Evolutionary conservation across 2,329 filamentous ascomycete species (phyloP), one percentile per base, ranked within the genome.

Genomic region (Dactylellina drechsleri): DNA sequence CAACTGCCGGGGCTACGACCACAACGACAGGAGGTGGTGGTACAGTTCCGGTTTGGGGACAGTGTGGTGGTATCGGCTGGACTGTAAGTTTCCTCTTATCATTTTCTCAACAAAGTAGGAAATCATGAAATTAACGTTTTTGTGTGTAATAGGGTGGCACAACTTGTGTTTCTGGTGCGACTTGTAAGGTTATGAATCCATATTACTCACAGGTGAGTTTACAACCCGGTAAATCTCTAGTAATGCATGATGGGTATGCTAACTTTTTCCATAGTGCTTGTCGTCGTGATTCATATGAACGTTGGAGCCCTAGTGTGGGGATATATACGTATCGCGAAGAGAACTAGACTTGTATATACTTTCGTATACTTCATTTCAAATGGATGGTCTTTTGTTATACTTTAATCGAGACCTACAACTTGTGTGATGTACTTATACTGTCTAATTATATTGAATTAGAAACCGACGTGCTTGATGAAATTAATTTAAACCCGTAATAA

Each of bases 11-110:
- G 4, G 52, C 26, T 15, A 59, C 53, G 1, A 50, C 47, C 5
- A 64, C 58, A 5, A 58, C 66, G n/a, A 28, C 73, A 26, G 57
- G 64, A 52, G 18, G 41, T 10, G 71, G 45, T n/a, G 66, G 72
- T 13, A 43, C 58, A 5, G 50, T 66, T 16, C 28, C 16, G 15
- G 50, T 60, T 52, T 57, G 49, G 59, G 53, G 62, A 54, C 77
- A 79, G 49, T 78, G 77, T 12, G 77, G 76, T 10, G 78, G 78
- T 18, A 58, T 66, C 16, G 77, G 65, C 0, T 78, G 61, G n/a
- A 75, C 64, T 49, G 77, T 77, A 50, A 56, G 66, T 60, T 50
- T 4, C 8, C 16, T 4, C 8, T 10, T 16, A n/a, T 49, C 2
- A 50, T 26, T 60, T 28, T 50, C 12, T 41, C 6, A 54, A 16